Evolutionary conservation across 371 early-diverging fungal genomes (phyloP).

Genomic region (Blakeslea trispora): DNA sequence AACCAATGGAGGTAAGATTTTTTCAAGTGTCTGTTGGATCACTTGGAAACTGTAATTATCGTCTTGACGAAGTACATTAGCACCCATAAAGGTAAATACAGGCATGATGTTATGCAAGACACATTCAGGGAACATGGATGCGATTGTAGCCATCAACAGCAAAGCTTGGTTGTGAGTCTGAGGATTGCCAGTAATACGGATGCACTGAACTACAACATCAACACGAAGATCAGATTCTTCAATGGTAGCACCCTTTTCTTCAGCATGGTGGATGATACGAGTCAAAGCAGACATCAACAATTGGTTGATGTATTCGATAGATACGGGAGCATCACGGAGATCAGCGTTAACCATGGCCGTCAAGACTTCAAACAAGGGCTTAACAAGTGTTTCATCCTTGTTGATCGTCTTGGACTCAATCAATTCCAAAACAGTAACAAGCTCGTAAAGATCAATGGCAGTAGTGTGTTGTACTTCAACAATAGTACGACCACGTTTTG

Average conservation of each 20-base stretch:
- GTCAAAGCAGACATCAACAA: conserved; percentile 76
- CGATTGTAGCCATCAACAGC: conserved; percentile 87
- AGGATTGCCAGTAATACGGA: conserved; percentile 90
- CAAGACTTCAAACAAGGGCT: conserved; percentile 76
- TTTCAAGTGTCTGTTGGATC: conserved; percentile 86
- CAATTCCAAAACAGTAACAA: conserved; percentile 70
- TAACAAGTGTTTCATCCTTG: conserved; percentile 53
- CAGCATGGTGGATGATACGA: conserved; percentile 62
- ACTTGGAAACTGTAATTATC: conserved; percentile 96
- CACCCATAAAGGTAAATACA: conserved; percentile 98
- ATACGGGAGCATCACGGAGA: conserved; percentile 55
- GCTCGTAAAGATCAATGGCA: conserved; percentile 52
- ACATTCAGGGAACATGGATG: conserved; percentile 76
- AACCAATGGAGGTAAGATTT: conserved; percentile 86
- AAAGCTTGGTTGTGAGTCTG: conserved; percentile 93
- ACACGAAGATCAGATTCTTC: conserved; percentile 67
- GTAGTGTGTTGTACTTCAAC: conserved; percentile 20
- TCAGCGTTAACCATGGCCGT: conserved; percentile 67
- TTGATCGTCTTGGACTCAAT: conserved; percentile 63
- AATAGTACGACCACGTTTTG: conserved; percentile 37
- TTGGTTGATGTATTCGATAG: conserved; percentile 89
- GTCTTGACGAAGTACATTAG: conserved; percentile 90
- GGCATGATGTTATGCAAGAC: conserved; percentile 95
- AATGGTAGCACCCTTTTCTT: conserved; percentile 42
- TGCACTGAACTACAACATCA: conserved; percentile 87